Evolutionary conservation across 768 basidiomycete genomes (phyloP).

Genomic region (Russula earlei): DNA sequence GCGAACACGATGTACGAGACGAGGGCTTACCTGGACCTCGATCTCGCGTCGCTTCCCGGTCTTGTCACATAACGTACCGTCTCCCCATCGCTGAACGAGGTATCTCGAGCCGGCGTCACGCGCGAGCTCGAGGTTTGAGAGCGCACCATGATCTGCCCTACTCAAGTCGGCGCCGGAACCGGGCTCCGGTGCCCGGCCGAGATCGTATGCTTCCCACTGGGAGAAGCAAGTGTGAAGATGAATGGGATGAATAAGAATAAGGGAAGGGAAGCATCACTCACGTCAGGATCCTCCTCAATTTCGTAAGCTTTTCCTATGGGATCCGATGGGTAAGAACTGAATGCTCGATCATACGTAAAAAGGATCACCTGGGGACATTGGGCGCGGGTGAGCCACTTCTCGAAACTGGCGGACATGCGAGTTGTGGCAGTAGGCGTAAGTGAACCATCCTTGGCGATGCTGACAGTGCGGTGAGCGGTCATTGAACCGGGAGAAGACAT

Average conservation of each 20-base stretch:
- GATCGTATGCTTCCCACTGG: conserved; percentile 70
- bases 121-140: conserved; percentile 66
- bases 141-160: conserved; percentile 54
- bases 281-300: conserved; percentile 81
- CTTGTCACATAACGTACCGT: conserved; percentile 91
- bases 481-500: conserved; percentile 20
- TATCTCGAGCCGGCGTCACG: conserved; percentile 79
- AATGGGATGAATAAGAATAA: conserved; percentile 18
- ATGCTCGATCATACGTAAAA: conserved; percentile 5
- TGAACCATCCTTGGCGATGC: conserved; percentile 92
- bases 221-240: too few relatives aligned
- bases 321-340: neutral
- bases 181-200: conserved; percentile 57
- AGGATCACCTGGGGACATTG: conserved; percentile 53
- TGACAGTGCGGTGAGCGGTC: conserved; percentile 26
- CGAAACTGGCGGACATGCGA: conserved; percentile 94
- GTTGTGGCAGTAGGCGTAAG: conserved; percentile 94
- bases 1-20: neutral
- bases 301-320: conserved; percentile 55
- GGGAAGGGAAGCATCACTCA: conserved; percentile 31
- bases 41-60: conserved; percentile 80
- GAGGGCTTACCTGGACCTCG: conserved; percentile 76
- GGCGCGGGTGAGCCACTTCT: conserved; percentile 58
- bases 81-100: conserved; percentile 85
- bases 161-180: conserved; percentile 54